Conservation (phyloP, 2,329 filamentous ascomycete species). For the Alternaria dauci region DNA sequence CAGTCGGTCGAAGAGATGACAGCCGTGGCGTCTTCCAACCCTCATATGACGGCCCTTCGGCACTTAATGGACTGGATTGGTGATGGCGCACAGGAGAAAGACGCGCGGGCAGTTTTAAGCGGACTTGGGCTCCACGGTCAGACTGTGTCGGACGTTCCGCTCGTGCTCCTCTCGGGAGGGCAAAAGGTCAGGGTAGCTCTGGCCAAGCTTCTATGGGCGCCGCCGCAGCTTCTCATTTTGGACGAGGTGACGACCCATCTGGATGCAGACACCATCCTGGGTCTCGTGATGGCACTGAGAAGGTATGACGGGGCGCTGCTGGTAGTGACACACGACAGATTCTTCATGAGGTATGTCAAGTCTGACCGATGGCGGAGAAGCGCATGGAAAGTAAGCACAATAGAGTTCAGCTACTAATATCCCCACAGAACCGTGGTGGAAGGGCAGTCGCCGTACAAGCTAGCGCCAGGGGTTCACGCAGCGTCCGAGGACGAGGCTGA, state of each 20-base stretch:
- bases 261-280: conserved; percentile 81
- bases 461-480: conserved; percentile 52
- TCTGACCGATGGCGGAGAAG: conserved; percentile 33
- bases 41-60: conserved; percentile 69
- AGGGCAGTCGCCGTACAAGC: conserved; percentile 57
- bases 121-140: conserved; percentile 75
- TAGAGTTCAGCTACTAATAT: conserved; percentile 18
- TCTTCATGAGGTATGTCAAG: conserved; percentile 68
- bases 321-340: conserved; percentile 82
- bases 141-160: conserved; percentile 74
- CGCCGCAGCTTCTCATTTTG: conserved; percentile 76
- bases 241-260: conserved; percentile 88
- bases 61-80: conserved; percentile 67
- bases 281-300: conserved; percentile 71
- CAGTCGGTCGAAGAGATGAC: conserved; percentile 77
- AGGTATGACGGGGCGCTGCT: conserved; percentile 78
- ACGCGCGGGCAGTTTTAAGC: conserved; percentile 71
- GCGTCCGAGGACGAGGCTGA: conserved; percentile 52
- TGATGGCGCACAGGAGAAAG: conserved; percentile 68
- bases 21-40: conserved; percentile 59
- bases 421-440: conserved; percentile 70
- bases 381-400: neutral
- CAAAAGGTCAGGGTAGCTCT: conserved; percentile 73
- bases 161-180: conserved; percentile 78
- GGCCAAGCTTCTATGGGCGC: conserved; percentile 71